Evolutionary conservation across 1,284 basidiomycete species (phyloP).

Genomic region (Trichosporon ovoides): DNA sequence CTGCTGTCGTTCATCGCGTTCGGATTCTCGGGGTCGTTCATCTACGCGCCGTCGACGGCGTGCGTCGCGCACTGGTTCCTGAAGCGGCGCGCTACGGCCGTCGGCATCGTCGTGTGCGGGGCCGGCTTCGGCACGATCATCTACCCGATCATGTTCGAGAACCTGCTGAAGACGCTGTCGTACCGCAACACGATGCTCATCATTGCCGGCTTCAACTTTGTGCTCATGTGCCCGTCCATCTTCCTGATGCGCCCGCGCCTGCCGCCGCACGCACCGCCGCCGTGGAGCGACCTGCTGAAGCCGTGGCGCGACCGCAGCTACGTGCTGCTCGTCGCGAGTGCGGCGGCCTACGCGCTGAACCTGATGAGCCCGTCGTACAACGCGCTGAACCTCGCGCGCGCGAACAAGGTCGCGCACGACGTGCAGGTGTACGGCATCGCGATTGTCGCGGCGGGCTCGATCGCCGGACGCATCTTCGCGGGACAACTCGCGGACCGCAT

Average conservation of each 20-base stretch:
- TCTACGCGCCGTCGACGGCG: conserved; percentile 42
- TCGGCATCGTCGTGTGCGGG: conserved; percentile 41
- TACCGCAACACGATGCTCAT: conserved; percentile 43
- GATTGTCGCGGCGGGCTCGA: conserved; percentile 37
- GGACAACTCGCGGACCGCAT: conserved; percentile 37
- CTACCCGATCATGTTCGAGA: conserved; percentile 42
- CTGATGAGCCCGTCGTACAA: conserved; percentile 37
- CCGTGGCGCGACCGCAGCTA: conserved; percentile 36
- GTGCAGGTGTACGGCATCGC: conserved; percentile 37
- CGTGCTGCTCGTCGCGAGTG: conserved; percentile 28
- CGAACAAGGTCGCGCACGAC: conserved; percentile 23
- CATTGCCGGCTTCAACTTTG: conserved; percentile 39
- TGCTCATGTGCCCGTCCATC: conserved; percentile 36
- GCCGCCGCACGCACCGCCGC: conserved; percentile 35
- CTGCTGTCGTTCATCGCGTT: conserved; percentile 39
- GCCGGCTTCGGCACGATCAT: conserved; percentile 42
- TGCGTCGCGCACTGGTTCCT: conserved; percentile 45
- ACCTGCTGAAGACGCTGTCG: conserved; percentile 28
- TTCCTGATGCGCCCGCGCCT: conserved; percentile 41
- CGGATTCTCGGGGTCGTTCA: conserved; percentile 34
- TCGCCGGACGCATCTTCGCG: conserved; percentile 34
- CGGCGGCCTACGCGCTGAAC: conserved; percentile 24
- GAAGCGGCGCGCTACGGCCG: conserved; percentile 33
- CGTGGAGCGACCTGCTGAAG: conserved; percentile 26
- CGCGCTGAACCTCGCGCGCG: conserved; percentile 26